Conservation (phyloP, 306 rosid genomes). For the Datisca glomerata region DNA sequence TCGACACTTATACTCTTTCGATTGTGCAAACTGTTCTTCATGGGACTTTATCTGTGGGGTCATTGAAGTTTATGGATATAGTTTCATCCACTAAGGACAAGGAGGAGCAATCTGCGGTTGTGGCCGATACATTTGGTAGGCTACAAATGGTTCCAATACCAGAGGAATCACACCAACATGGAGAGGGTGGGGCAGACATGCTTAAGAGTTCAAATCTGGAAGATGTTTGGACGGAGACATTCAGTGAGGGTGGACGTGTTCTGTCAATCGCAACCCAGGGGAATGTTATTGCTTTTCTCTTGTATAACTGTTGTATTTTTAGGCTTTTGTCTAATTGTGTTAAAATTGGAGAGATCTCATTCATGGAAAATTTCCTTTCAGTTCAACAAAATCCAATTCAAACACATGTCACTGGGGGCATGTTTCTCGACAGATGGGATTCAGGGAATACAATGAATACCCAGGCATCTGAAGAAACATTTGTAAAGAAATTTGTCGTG, state of each 20-base stretch:
- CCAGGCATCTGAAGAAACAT: slow-evolving; percentile 17
- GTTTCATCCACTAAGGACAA: slow-evolving; percentile 39
- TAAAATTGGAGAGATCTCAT: slow-evolving; percentile 53
- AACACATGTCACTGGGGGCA: slow-evolving; percentile 39
- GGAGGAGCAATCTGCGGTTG: slow-evolving; percentile 43
- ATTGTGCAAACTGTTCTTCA: slow-evolving; percentile 71
- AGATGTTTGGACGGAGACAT: slow-evolving; percentile 33
- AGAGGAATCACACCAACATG: slow-evolving; percentile 27
- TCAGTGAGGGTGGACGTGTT: slow-evolving; percentile 34
- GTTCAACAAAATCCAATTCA: slow-evolving; percentile 23
- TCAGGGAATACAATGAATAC: slow-evolving; percentile 13
- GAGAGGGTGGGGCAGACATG: slow-evolving; percentile 28
- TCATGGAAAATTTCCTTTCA: slow-evolving; percentile 21
- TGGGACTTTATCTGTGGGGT: slow-evolving; percentile 67
- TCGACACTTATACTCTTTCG: slow-evolving; percentile 64
- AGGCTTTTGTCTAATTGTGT: slow-evolving; percentile 36
- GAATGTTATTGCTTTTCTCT: slow-evolving; percentile 36
- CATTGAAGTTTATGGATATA: slow-evolving; percentile 60
- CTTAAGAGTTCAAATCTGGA: slow-evolving; percentile 31
- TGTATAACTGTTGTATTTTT: slow-evolving; percentile 49
- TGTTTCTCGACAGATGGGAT: slow-evolving; percentile 46
- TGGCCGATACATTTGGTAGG: slow-evolving; percentile 68
- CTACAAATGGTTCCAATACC: slow-evolving; percentile 41
- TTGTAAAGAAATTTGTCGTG: slow-evolving; percentile 29
- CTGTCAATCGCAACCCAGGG: slow-evolving; percentile 35